Conservation (phyloP, 2,329 filamentous ascomycete genomes). For the Aspergillus sp. region DNA sequence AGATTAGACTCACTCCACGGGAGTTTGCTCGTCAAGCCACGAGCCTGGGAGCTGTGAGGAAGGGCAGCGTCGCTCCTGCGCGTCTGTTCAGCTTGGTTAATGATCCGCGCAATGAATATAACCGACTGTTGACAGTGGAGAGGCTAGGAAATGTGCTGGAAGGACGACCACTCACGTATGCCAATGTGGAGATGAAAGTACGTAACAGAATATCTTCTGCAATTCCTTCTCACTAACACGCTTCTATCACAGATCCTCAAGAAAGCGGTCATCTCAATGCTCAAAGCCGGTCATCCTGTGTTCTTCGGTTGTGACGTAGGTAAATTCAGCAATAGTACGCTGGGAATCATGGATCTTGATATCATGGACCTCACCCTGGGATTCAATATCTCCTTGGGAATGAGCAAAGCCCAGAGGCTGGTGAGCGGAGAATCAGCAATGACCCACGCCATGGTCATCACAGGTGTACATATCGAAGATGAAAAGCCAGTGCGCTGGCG, state of each 20-base stretch:
- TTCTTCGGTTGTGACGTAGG: conserved; percentile 91
- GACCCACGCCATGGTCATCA: conserved; percentile 93
- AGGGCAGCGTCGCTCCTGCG: conserved; percentile 13
- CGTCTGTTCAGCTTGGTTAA: conserved; percentile 76
- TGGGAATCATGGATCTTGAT: conserved; percentile 78
- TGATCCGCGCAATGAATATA: conserved; percentile 76
- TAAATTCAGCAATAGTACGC: conserved; percentile 68
- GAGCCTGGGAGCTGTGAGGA: conserved; percentile 46
- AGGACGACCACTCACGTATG: conserved; percentile 73
- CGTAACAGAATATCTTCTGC: background rate
- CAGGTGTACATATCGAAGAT: conserved; percentile 75
- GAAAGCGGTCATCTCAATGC: conserved; percentile 71
- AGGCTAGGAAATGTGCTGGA: conserved; percentile 80
- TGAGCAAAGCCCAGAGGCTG: conserved; percentile 76
- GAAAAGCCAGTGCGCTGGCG: conserved; percentile 74
- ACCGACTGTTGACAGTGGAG: conserved; percentile 72
- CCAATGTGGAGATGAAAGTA: conserved; percentile 72
- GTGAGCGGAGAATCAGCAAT: conserved; percentile 75
- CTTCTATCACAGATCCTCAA: conserved; percentile 60
- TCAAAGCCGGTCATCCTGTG: conserved; percentile 74
- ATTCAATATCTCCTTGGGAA: conserved; percentile 73
- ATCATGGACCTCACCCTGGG: conserved; percentile 79
- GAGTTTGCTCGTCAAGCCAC: conserved; percentile 65
- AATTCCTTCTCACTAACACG: background rate
- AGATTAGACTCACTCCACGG: conserved; percentile 66